These are phyloP conservation scores for Candida manassasensis DNA, from an alignment of 805 yeast genomes.

Conservation along the genomic window DNA sequence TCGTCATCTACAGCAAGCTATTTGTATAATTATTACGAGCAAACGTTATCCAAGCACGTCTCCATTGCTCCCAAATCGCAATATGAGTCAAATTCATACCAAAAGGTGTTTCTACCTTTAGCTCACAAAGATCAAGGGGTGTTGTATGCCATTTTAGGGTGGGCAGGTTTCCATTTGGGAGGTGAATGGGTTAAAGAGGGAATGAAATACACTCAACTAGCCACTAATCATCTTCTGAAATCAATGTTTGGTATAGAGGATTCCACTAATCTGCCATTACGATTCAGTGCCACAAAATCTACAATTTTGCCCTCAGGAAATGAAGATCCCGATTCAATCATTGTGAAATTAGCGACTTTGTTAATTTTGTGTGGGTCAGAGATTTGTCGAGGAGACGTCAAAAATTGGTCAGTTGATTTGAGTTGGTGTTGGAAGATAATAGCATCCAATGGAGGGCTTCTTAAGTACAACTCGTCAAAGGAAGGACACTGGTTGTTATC, in stretches of 20 bases:
- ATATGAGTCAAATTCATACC: constrained; percentile 45
- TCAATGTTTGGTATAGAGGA: constrained; percentile 21
- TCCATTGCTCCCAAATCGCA: constrained; percentile 45
- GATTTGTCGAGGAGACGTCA: constrained; percentile 77
- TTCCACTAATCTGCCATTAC: constrained; percentile 6
- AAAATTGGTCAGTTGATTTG: constrained; percentile 66
- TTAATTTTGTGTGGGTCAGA: constrained; percentile 74
- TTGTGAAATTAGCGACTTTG: constrained; percentile 56
- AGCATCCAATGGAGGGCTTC: constrained; percentile 58
- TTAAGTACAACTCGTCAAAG: constrained; percentile 45
- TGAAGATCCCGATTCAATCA: constrained; percentile 28
- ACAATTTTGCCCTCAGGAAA: constrained; percentile 1
- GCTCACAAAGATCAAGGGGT: constrained; percentile 50
- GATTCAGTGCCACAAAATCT: constrained; percentile 13
- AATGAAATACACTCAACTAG: constrained; percentile 41
- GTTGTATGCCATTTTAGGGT: constrained; percentile 47
- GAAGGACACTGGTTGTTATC: constrained; percentile 70
- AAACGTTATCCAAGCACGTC: constrained; percentile 37
- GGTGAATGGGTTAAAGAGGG: constrained; percentile 47
- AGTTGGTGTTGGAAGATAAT: constrained; percentile 63
- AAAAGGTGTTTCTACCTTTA: constrained; percentile 50
- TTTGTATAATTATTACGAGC: constrained; percentile 47
- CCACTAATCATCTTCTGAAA: constrained; percentile 38
- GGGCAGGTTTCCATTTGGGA: constrained; percentile 52
- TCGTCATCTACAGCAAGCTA: constrained; percentile 29